Evolutionary conservation across 2,329 filamentous ascomycete species (phyloP).

Genomic region (Aspergillus quadrilineatus): DNA sequence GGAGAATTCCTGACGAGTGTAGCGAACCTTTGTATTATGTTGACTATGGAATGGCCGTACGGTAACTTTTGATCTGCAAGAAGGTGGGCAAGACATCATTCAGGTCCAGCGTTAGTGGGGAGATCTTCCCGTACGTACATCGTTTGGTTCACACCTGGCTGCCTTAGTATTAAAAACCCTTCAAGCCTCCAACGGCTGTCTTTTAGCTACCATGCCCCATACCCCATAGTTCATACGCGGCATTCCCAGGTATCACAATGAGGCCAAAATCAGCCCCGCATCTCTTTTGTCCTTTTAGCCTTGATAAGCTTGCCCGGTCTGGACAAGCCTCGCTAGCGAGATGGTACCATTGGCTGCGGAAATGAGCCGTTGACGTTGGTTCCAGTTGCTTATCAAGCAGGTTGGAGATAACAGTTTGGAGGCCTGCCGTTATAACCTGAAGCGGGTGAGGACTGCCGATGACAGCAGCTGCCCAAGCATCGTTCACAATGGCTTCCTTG

Average conservation of each 20-base stretch:
- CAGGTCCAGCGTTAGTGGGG: background rate
- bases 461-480: background rate
- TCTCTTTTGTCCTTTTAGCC: background rate
- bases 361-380: background rate
- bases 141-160: background rate
- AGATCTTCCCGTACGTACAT: background rate
- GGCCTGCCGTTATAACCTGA: background rate
- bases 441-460: background rate
- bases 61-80: background rate
- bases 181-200: background rate
- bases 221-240: background rate
- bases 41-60: background rate
- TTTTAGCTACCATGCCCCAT: background rate
- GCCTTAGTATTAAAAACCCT: background rate
- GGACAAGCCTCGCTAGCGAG: background rate
- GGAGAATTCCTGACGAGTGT: background rate
- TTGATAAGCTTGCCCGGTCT: background rate
- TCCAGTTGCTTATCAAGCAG: constrained; percentile 18
- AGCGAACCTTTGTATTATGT: background rate
- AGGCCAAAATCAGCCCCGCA: background rate
- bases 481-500: constrained; percentile 10
- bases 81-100: background rate
- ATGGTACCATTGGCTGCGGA: constrained; percentile 10
- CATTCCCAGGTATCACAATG: background rate
- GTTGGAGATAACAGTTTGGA: constrained; percentile 8